These are phyloP conservation scores for Leucaena leucocephala DNA, from an alignment of 306 rosid genomes.

Conservation along the genomic window DNA sequence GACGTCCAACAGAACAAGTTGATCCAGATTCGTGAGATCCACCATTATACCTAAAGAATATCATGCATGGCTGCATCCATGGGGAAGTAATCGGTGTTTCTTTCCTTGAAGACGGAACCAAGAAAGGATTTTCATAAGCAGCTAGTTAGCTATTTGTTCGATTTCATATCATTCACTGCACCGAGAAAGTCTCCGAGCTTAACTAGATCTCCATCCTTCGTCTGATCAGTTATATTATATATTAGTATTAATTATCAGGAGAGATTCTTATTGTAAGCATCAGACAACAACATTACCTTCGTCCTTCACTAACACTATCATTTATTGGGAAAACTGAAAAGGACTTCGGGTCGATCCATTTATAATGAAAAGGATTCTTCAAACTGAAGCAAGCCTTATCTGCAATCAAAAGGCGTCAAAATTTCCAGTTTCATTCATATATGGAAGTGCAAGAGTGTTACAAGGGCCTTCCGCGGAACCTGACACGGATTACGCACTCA, in stretches of 20 bases:
- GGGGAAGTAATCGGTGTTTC: background rate
- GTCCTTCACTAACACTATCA: slow-evolving; percentile 6
- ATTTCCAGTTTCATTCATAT: no score
- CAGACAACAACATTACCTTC: background rate
- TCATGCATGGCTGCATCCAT: background rate
- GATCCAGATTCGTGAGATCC: background rate
- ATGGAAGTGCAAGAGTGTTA: no score
- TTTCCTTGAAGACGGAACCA: no score
- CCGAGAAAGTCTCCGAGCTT: background rate
- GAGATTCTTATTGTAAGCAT: background rate
- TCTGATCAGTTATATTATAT: background rate
- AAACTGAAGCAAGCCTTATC: no score
- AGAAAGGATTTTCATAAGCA: no score
- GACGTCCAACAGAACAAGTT: background rate
- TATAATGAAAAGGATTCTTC: no score
- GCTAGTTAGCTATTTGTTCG: no score
- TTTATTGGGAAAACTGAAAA: no score
- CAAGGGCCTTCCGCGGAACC: no score
- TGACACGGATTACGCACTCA: no score
- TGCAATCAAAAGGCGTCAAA: no score
- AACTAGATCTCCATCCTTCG: background rate
- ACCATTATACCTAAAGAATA: background rate
- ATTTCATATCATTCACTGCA: background rate
- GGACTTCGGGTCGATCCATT: no score
- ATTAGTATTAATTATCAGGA: background rate